Base-by-base conservation (phyloP, 169 alveolate species). In the Babesia divergens region DNA sequence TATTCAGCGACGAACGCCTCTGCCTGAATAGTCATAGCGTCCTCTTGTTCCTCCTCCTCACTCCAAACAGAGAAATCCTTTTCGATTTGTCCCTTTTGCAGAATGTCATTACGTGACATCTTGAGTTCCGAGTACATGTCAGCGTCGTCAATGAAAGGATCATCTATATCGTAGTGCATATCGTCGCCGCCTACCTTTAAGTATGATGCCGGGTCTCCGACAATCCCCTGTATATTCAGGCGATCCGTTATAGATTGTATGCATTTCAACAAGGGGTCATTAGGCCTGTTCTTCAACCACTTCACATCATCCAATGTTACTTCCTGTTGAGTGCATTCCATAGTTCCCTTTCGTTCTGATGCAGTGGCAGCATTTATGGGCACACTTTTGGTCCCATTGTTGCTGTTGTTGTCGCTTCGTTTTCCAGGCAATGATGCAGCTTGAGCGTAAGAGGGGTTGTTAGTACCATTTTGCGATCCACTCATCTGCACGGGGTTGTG, bases 101-200 rank as follows among this genome's bases (percentile, higher is more conserved):
- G 40, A 3, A 88, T 74, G 32, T 88, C 91, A 49, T 71, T 71
- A 53, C 72, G 74, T 11, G 89, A 74, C 66, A 83, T 64, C 34
- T 74, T 67, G 38, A 88, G 65, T 62, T 83, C 91, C 40, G 69
- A 67, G 58, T 69, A 80, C 91, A 88, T 88, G 44, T 70, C 89
- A 56, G 60, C 84, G 37, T 88, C 93, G 62, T 88, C 93, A 37
- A 88, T 72, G 51, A 88, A 88, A 9, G 93, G 93, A 68, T 88
- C 93, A 66, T 88, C 84, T 26, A 88, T 88, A 52, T 88, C 93
- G 53, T 88, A 88, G 70, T 80, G 89, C 93, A 83, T 88, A 46
- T 88, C 93, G 46, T 87, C 93, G 35, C 93, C 93, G 20, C 93
- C 93, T 16, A 55, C 54, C 71, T 77, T 83, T 52, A 88, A 71